Evolutionary conservation across 2,329 filamentous ascomycete genomes (phyloP).

Genomic region (Cladosporium sp.): DNA sequence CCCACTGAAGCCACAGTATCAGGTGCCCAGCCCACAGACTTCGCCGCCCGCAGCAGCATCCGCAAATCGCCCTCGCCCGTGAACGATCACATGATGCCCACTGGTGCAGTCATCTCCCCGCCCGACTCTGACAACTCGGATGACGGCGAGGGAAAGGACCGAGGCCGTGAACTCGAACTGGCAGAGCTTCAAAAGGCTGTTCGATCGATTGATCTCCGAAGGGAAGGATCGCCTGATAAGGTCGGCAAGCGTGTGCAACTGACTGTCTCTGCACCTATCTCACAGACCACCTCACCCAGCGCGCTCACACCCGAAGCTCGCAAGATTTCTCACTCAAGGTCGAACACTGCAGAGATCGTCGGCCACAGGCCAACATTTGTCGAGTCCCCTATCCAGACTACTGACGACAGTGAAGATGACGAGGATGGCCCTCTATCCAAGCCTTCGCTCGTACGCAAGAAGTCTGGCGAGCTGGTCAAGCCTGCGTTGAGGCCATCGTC

Average conservation of each 20-base stretch:
- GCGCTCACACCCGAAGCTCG: slow-evolving; percentile 52
- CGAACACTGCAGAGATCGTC: slow-evolving; percentile 51
- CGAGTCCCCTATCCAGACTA: slow-evolving; percentile 41
- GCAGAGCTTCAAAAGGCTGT: slow-evolving; percentile 76
- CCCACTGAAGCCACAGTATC: slow-evolving; percentile 23
- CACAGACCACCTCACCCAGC: slow-evolving; percentile 31
- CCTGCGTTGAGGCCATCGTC: slow-evolving; percentile 80
- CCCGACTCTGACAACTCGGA: slow-evolving; percentile 83
- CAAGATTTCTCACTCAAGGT: slow-evolving; percentile 59
- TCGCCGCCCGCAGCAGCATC: slow-evolving; percentile 55
- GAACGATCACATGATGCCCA: slow-evolving; percentile 71
- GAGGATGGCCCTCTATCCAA: slow-evolving; percentile 47
- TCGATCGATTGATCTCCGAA: slow-evolving; percentile 67
- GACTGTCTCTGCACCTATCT: slow-evolving; percentile 31
- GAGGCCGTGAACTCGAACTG: slow-evolving; percentile 39
- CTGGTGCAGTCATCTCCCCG: slow-evolving; percentile 82
- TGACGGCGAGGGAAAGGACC: slow-evolving; percentile 57
- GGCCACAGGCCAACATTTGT: slow-evolving; percentile 42
- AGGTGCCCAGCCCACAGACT: slow-evolving; percentile 21
- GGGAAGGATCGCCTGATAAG: slow-evolving; percentile 53
- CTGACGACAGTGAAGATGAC: slow-evolving; percentile 52
- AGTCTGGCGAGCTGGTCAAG: slow-evolving; percentile 93
- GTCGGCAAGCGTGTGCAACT: slow-evolving; percentile 16
- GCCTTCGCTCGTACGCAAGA: slow-evolving; percentile 94
- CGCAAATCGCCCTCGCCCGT: slow-evolving; percentile 81